Evolutionary conservation across 768 basidiomycete genomes (phyloP), one percentile per base, ranked within the genome.

Genomic region (Lactarius evosmus): DNA sequence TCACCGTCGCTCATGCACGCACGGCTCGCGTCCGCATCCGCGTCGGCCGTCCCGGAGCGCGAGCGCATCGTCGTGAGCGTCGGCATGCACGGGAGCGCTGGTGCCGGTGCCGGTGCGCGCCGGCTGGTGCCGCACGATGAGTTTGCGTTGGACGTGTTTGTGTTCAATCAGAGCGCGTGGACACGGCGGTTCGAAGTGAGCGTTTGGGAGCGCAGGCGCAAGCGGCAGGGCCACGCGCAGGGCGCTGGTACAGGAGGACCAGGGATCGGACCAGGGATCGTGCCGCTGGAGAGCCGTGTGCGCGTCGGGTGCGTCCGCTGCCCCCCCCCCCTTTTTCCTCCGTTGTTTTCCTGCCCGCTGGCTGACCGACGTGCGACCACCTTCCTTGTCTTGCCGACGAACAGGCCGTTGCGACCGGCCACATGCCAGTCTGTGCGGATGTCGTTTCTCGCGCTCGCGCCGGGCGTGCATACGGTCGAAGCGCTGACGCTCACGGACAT

Each of bases 401-500:
- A 57, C 67, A 93, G 91, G 12, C 92, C 92, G 14, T 78, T 94
- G 22, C 79, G 83, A n/a, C 88, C 92, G 4, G 84, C 85, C 12
- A 87, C 90, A 1, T 92, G 91, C 71, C 92, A 94, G 72, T 91
- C 89, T 22, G 89, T 94, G 29, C 79, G 90, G 44, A 92, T 95
- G 87, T 83, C 88, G 63, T 93, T 94, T 69, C 75, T 95, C 52
- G 91, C 93, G 3, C 76, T 95, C 54, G 80, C 83, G 8, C 86
- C 91, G 22, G 93, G 93, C 3, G 85, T 93, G 2, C 91, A 94
- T 70, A 79, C 86, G 2, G 81, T 95, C 56, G 85, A 89, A 65
- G 79, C 82, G 6, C 75, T 94, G 57, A 85, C 85, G 1, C 75
- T 95, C 57, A 88, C 85, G 1, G 93, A 94, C 67, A 76, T 89